phyloP scores from a whole-genome alignment of 306 rosid species.

The Malus orientalis region DNA sequence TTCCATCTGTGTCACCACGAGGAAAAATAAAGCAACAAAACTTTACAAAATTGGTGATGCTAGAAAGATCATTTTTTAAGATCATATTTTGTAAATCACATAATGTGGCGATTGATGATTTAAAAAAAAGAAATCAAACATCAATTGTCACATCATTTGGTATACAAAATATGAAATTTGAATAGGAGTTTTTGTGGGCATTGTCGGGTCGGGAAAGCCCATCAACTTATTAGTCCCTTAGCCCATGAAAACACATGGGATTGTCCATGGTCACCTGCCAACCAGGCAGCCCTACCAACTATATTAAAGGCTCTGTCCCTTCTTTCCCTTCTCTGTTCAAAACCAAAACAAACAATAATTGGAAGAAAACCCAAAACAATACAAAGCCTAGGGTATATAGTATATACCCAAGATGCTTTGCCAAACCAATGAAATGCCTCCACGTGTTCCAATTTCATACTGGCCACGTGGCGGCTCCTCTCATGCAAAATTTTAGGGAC shows the following conservation, averaged over 20 bases:
- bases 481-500: not conserved
- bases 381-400: not conserved
- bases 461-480: not conserved
- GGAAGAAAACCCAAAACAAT: not conserved
- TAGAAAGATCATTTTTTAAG: too few relatives aligned
- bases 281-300: slow-evolving; percentile 42
- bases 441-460: not conserved
- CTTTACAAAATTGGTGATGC: too few relatives aligned
- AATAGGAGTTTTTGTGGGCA: not conserved
- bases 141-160: too few relatives aligned
- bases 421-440: not conserved
- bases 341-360: not conserved
- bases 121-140: too few relatives aligned
- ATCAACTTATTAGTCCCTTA: not conserved
- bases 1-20: too few relatives aligned
- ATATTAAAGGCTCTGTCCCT: slow-evolving; percentile 37
- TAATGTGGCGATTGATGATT: too few relatives aligned
- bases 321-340: slow-evolving; percentile 33
- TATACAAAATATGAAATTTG: too few relatives aligned
- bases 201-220: not conserved
- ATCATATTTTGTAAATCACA: too few relatives aligned
- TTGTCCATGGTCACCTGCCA: slow-evolving; percentile 56
- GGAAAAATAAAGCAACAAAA: not conserved
- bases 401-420: not conserved
- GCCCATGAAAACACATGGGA: slow-evolving; percentile 38